Conservation (phyloP, 768 basidiomycete species). For the Calocera cornea region DNA sequence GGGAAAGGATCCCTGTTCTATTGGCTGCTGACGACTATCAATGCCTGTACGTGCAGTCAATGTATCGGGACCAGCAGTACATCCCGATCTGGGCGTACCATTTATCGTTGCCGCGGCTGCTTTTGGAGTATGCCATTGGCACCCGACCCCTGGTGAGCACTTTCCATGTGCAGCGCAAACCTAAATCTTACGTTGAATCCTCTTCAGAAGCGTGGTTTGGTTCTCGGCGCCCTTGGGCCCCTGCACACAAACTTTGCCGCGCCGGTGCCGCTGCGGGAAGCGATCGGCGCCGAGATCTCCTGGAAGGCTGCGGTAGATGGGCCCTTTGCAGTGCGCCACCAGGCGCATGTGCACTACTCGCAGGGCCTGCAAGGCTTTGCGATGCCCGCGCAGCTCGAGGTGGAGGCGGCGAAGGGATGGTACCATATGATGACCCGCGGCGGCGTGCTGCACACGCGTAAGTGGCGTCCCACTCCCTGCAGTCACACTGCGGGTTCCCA, state of each 20-base stretch:
- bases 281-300: constrained; percentile 34
- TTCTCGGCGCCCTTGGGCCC: constrained; percentile 55
- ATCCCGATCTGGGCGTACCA: constrained; percentile 57
- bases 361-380: constrained; percentile 38
- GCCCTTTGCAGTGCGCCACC: constrained; percentile 44
- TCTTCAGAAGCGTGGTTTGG: constrained; percentile 48
- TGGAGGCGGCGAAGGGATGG: constrained; percentile 56
- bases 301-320: constrained; percentile 29
- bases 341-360: constrained; percentile 39
- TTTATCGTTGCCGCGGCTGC: constrained; percentile 59
- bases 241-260: constrained; percentile 45
- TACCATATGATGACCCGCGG: constrained; percentile 67
- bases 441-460: constrained; percentile 39
- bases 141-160: constrained; percentile 47
- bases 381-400: constrained; percentile 44
- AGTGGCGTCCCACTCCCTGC: constrained; percentile 15
- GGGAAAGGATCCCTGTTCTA: constrained; percentile 54
- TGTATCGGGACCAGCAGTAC: constrained; percentile 65
- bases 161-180: not conserved
- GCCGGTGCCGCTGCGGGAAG: constrained; percentile 50
- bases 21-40: constrained; percentile 84
- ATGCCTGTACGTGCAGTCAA: constrained; percentile 49
- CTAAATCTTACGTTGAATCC: not conserved
- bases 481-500: not conserved
- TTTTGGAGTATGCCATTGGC: constrained; percentile 70